These are phyloP conservation scores for Colletotrichum sp. DNA, from an alignment of 2,329 filamentous ascomycete species.

Conservation along the genomic window DNA sequence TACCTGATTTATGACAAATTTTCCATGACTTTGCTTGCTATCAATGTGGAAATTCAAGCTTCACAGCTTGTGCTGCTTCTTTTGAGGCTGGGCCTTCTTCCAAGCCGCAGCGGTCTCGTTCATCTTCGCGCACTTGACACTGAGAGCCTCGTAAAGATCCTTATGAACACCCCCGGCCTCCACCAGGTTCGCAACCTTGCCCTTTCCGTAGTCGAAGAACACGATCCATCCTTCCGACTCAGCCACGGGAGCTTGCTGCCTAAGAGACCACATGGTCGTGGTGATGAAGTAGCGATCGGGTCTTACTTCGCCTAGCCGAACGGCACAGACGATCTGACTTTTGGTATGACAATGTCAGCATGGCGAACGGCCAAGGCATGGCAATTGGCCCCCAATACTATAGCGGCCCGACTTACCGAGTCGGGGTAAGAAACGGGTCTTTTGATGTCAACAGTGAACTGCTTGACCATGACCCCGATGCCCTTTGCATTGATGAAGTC, in stretches of 20 bases:
- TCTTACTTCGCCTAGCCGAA: not conserved
- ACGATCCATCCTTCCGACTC: not conserved
- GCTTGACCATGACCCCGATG: not conserved
- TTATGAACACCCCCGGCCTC: not conserved
- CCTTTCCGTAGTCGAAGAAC: not conserved
- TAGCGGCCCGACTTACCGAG: not conserved
- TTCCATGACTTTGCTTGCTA: too few relatives aligned
- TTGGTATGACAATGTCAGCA: not conserved
- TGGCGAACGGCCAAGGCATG: not conserved
- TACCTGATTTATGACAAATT: too few relatives aligned
- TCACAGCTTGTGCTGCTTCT: not conserved
- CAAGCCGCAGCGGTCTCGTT: not conserved
- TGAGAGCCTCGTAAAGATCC: not conserved
- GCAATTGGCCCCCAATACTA: not conserved
- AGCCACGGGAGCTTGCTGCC: not conserved
- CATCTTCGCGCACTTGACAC: not conserved
- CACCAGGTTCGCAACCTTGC: not conserved
- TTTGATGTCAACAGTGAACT: not conserved
- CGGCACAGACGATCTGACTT: not conserved
- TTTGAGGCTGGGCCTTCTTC: not conserved
- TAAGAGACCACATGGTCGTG: not conserved
- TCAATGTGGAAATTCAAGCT: too few relatives aligned
- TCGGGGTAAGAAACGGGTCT: not conserved
- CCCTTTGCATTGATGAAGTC: not conserved
- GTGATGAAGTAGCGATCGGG: not conserved